Evolutionary conservation across 2,329 filamentous ascomycete genomes (phyloP).

Genomic region (Phialophora tarda): DNA sequence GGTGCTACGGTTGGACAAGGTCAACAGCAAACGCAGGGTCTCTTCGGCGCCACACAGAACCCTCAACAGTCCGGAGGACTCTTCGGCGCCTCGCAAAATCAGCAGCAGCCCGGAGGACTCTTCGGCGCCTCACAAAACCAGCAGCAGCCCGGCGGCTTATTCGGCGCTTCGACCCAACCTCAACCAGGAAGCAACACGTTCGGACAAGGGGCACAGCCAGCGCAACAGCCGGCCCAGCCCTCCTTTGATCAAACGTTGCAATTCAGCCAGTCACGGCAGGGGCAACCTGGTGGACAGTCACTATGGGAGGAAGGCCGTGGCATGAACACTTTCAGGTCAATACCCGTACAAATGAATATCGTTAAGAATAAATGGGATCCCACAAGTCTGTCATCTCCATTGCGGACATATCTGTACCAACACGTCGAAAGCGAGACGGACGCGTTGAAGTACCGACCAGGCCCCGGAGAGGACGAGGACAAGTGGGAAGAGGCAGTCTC

Average conservation of each 20-base stretch:
- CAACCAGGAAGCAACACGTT: conserved; percentile 27
- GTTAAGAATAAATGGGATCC: conserved; percentile 68
- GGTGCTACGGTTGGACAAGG: conserved; percentile 42
- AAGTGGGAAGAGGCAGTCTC: conserved; percentile 70
- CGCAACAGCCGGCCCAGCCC: conserved; percentile 48
- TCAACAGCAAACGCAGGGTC: conserved; percentile 34
- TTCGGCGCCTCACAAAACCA: conserved; percentile 31
- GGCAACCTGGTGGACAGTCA: conserved; percentile 44
- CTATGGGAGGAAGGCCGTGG: conserved; percentile 32
- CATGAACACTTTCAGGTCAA: conserved; percentile 61
- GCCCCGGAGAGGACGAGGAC: conserved; percentile 61
- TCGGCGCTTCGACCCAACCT: conserved; percentile 40
- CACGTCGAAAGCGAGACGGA: conserved; percentile 60
- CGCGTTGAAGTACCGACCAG: conserved; percentile 66
- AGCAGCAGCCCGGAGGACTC: conserved; percentile 36
- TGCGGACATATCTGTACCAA: conserved; percentile 69
- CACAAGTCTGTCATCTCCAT: conserved; percentile 56
- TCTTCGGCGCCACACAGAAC: conserved; percentile 20
- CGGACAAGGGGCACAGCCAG: conserved; percentile 44
- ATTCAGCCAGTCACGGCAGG: conserved; percentile 53
- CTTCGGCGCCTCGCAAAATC: conserved; percentile 10
- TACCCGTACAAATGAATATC: conserved; percentile 65
- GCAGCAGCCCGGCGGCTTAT: conserved; percentile 43
- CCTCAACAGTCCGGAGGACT: conserved; percentile 37
- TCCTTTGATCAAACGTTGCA: conserved; percentile 50